Percentiles rank a stretch among this genome's conserved stretches.
These are phyloP conservation scores for Vanderwaltozyma tropicalis DNA, from an alignment of 805 yeast genomes.

Conservation along the genomic window DNA sequence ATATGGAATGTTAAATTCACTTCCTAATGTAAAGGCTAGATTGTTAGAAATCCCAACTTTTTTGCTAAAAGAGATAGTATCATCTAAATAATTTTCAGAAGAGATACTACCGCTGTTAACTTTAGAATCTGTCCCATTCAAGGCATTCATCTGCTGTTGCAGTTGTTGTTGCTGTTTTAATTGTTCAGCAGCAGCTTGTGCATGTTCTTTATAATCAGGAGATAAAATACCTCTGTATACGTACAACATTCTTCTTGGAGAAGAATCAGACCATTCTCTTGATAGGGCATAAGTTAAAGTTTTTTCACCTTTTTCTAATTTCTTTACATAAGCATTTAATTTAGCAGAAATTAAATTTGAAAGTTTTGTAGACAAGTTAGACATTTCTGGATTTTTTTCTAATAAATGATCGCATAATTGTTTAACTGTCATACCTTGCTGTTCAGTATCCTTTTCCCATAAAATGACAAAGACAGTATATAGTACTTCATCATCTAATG, in stretches of 20 bases:
- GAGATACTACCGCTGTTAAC: not conserved
- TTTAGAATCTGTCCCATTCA: conserved; percentile 1
- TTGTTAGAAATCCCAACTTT: conserved; percentile 5
- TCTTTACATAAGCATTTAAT: conserved; percentile 72
- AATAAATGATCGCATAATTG: conserved; percentile 70
- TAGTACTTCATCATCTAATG: conserved; percentile 59
- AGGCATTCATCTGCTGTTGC: conserved; percentile 2
- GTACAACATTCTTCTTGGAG: conserved; percentile 82
- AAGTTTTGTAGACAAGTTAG: conserved; percentile 67
- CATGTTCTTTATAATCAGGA: conserved; percentile 65
- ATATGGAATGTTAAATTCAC: conserved; percentile 46
- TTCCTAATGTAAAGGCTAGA: conserved; percentile 17
- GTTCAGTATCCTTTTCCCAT: conserved; percentile 56
- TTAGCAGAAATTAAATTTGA: conserved; percentile 76
- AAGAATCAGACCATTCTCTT: conserved; percentile 86
- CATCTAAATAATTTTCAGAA: not conserved
- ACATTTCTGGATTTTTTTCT: conserved; percentile 76
- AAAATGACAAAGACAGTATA: conserved; percentile 65
- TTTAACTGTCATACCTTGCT: conserved; percentile 81
- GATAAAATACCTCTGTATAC: conserved; percentile 72
- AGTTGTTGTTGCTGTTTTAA: conserved; percentile 9
- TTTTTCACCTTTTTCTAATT: conserved; percentile 76
- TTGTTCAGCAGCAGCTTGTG: conserved; percentile 39
- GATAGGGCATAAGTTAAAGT: conserved; percentile 62
- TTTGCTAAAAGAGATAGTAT: conserved; percentile 5